Evolutionary conservation across 148 eudicot genomes (phyloP), one percentile per base, ranked within the genome.

Genomic region (Camellia sinensis): DNA sequence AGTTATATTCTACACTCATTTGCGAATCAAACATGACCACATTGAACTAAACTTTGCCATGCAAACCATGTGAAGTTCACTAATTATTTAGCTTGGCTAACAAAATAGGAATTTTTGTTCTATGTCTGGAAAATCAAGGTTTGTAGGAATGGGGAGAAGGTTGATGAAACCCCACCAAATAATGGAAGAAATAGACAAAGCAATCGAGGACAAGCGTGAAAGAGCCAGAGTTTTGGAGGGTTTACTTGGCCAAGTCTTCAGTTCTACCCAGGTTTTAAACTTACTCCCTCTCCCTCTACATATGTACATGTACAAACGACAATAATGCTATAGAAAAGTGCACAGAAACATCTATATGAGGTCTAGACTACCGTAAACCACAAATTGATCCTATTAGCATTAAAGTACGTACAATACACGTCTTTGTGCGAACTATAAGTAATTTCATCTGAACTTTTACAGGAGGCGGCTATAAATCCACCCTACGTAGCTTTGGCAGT

Each of bases 391-490:
- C 37, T 29, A 29, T 29, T 29, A 29, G 37, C 37, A 29, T 29
- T 29, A 29, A 29, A 29, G 37, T 48, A 48, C 7, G 52, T 48
- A 48, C 7, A 7, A 48, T 7, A 48, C 7, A 48, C 0, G 52
- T 48, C 6, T 48, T 48, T 48, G 52, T 48, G 52, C 7, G n/a
- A n/a, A n/a, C n/a, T n/a, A n/a, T n/a, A n/a, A 48, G 52, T 48
- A 48, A 48, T 73, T 76, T 63, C 7, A 17, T 53, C 53, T 60
- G 40, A 11, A 57, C 10, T 46, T 77, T 66, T 87, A 71, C 94
- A 96, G 99, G 99, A 96, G 87, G 98, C 94, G 69, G 93, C 92
- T 40, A 97, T 92, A 46, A 86, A 90, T 76, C 95, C 97, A 61
- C 99, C 99, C 12, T 76, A 85, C 82, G 91, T 94, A 67, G 95